Evolutionary conservation across 2,329 filamentous ascomycete genomes (phyloP).

Genomic region (Polytolypa hystricis): DNA sequence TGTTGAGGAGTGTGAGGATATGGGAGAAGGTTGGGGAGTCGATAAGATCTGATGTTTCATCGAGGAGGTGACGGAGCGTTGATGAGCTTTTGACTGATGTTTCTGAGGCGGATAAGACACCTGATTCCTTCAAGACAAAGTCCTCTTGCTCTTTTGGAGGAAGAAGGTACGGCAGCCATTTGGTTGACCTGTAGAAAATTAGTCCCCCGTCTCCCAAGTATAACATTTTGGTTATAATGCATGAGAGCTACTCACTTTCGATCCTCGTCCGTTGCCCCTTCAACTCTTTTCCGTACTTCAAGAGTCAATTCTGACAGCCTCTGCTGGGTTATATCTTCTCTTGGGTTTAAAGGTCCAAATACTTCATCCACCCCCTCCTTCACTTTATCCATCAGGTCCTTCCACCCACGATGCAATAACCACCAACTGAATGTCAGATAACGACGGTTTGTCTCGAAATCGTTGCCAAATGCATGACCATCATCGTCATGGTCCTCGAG

Average conservation of each 20-base stretch:
- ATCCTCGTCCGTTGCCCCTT: slow-evolving; percentile 59
- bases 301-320: slow-evolving; percentile 69
- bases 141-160: slow-evolving; percentile 70
- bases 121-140: slow-evolving; percentile 74
- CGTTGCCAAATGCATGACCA: slow-evolving; percentile 73
- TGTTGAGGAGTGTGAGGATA: slow-evolving; percentile 75
- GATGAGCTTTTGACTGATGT: slow-evolving; percentile 25
- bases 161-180: slow-evolving; percentile 77
- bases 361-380: slow-evolving; percentile 77
- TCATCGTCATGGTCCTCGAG: slow-evolving; percentile 92
- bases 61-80: slow-evolving; percentile 70
- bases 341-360: slow-evolving; percentile 78
- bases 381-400: slow-evolving; percentile 68
- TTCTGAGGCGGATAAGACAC: slow-evolving; percentile 45
- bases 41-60: slow-evolving; percentile 91
- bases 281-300: slow-evolving; percentile 73
- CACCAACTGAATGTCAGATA: slow-evolving; percentile 98
- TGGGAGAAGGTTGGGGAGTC: slow-evolving; percentile 86
- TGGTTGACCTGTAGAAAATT: slow-evolving; percentile 39
- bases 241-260: slow-evolving; percentile 42
- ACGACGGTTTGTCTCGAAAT: slow-evolving; percentile 90
- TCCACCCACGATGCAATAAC: slow-evolving; percentile 84
- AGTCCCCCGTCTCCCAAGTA: too few relatives aligned
- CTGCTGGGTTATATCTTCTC: slow-evolving; percentile 75
- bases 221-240: slow-evolving; percentile 1